Percentiles rank a stretch among this genome's conserved stretches.
Conservation (phyloP, 352 stramenopile species). For the Pythium biforme region DNA sequence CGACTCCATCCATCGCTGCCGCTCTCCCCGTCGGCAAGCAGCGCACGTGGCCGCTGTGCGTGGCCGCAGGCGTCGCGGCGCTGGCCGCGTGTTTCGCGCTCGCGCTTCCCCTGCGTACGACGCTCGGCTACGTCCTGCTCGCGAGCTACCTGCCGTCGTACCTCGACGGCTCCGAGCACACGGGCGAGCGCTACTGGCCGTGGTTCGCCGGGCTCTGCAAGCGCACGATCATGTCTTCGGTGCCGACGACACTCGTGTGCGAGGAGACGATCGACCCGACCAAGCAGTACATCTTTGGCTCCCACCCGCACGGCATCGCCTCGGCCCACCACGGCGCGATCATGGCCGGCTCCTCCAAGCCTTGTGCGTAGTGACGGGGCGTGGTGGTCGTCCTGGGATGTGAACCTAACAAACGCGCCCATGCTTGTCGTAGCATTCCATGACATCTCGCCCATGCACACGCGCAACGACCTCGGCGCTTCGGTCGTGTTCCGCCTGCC, state of each 20-base stretch:
- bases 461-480: constrained; percentile 66
- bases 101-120: constrained; percentile 8
- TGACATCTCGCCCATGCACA: constrained; percentile 57
- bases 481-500: constrained; percentile 77
- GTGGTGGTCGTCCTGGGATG: no score
- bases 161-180: constrained; percentile 29
- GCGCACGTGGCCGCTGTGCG: constrained; percentile 22
- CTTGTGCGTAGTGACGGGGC: constrained; percentile 33
- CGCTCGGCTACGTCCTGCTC: constrained; percentile 23
- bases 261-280: constrained; percentile 54
- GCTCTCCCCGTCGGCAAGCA: constrained; percentile 15
- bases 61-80: constrained; percentile 22
- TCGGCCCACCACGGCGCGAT: constrained; percentile 71
- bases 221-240: constrained; percentile 27
- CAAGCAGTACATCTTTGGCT: constrained; percentile 80
- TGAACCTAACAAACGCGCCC: no score
- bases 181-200: constrained; percentile 31
- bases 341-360: constrained; percentile 53
- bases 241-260: constrained; percentile 65
- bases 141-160: constrained; percentile 33
- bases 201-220: constrained; percentile 24
- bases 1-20: neutral
- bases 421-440: constrained; percentile 48
- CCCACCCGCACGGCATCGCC: constrained; percentile 71
- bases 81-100: constrained; percentile 19